These are phyloP conservation scores for Hypoxylon sp. DNA, from an alignment of 2,329 filamentous ascomycete species.

Conservation along the genomic window DNA sequence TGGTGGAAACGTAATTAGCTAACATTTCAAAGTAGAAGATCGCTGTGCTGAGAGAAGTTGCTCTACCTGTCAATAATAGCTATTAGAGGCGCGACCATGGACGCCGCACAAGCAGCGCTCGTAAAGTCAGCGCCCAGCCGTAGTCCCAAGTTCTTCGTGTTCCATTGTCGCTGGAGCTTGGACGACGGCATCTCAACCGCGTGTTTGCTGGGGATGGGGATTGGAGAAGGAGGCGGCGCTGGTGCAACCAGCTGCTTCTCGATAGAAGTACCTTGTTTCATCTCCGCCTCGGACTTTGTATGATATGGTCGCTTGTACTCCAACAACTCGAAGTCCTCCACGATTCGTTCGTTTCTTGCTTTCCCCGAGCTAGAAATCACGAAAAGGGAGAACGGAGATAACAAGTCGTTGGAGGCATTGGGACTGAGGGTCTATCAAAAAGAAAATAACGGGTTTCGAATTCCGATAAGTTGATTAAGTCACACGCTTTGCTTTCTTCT, in stretches of 20 bases:
- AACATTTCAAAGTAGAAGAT: slow-evolving; percentile 13
- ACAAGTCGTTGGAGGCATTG: slow-evolving; percentile 26
- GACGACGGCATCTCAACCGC: slow-evolving; percentile 43
- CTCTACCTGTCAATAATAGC: slow-evolving; percentile 86
- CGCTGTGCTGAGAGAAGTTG: not conserved
- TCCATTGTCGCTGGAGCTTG: slow-evolving; percentile 68
- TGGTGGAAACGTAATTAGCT: slow-evolving; percentile 15
- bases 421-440: slow-evolving; percentile 7
- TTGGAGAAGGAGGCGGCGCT: slow-evolving; percentile 25
- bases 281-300: slow-evolving; percentile 21
- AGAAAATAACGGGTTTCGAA: slow-evolving; percentile 8
- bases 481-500: slow-evolving; percentile 16
- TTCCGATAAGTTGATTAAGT: slow-evolving; percentile 1
- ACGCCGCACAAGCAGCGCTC: slow-evolving; percentile 79
- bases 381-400: slow-evolving; percentile 21
- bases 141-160: slow-evolving; percentile 78
- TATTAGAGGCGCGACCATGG: slow-evolving; percentile 85
- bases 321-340: slow-evolving; percentile 14
- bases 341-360: slow-evolving; percentile 14
- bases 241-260: slow-evolving; percentile 34
- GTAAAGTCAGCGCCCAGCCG: slow-evolving; percentile 78
- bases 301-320: slow-evolving; percentile 12
- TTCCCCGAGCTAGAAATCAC: slow-evolving; percentile 27
- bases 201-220: slow-evolving; percentile 35
- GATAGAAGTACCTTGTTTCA: slow-evolving; percentile 40